phyloP scores from a whole-genome alignment of 1,284 basidiomycete species.

The Malassezia japonica region DNA sequence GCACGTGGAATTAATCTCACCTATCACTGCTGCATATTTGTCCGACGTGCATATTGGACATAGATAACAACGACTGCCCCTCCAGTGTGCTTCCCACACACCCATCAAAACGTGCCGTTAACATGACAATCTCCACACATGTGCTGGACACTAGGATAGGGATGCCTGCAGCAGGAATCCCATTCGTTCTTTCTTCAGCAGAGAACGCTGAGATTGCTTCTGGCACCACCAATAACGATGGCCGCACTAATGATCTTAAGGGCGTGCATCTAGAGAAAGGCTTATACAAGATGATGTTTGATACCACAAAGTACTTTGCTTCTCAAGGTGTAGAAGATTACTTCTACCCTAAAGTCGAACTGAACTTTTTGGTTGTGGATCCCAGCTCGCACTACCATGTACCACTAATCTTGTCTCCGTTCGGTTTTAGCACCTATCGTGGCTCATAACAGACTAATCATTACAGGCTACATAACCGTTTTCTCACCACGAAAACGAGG shows the following conservation, averaged over 20 bases:
- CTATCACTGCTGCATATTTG: not conserved
- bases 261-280: not conserved
- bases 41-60: too few relatives aligned
- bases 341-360: not conserved
- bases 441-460: not conserved
- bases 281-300: not conserved
- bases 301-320: not conserved
- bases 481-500: not conserved
- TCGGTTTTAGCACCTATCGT: slow-evolving; percentile 12
- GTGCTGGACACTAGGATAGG: slow-evolving; percentile 9
- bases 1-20: too few relatives aligned
- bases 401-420: slow-evolving; percentile 10
- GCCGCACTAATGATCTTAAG: not conserved
- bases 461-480: not conserved
- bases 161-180: not conserved
- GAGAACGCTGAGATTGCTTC: not conserved
- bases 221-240: not conserved
- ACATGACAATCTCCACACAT: slow-evolving; percentile 12
- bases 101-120: not conserved
- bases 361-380: not conserved
- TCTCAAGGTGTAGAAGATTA: not conserved
- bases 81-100: too few relatives aligned
- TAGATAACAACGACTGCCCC: too few relatives aligned
- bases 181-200: not conserved
- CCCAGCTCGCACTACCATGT: slow-evolving; percentile 4